Percentiles rank a stretch among this genome's conserved stretches.
These are phyloP conservation scores for Rhizopus sp. DNA, from an alignment of 371 early-diverging fungal species.

Conservation along the genomic window DNA sequence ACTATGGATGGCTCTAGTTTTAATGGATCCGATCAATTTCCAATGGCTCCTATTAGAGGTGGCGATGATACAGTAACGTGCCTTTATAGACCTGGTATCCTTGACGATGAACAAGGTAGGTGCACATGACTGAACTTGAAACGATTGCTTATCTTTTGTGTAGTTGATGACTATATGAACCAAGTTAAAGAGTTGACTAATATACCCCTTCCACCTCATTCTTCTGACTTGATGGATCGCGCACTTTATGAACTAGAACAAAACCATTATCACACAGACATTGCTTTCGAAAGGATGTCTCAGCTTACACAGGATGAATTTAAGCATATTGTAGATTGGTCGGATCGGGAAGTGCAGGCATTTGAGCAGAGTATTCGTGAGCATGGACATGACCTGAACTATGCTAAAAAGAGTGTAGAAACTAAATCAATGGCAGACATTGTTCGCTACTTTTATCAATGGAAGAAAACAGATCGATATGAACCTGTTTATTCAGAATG, in stretches of 20 bases:
- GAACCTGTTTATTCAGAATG: conserved; percentile 70
- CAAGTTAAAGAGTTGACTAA: conserved; percentile 37
- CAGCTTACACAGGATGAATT: conserved; percentile 55
- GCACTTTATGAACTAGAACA: conserved; percentile 62
- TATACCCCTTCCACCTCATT: conserved; percentile 45
- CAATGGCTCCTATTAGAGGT: conserved; percentile 38
- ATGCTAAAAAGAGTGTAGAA: conserved; percentile 51
- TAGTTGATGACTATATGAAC: conserved; percentile 55
- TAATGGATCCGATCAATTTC: neutral
- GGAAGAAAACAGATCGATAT: conserved; percentile 76
- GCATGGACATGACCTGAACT: conserved; percentile 73
- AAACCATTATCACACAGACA: conserved; percentile 56
- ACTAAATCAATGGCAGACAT: conserved; percentile 66
- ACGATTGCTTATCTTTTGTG: neutral
- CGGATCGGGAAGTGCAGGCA: conserved; percentile 52
- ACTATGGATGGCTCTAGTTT: neutral
- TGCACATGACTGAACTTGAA: neutral
- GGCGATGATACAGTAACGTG: conserved; percentile 51
- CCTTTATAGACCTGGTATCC: conserved; percentile 26
- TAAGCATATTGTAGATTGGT: conserved; percentile 61
- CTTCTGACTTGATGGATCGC: conserved; percentile 64
- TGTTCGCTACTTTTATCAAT: conserved; percentile 70
- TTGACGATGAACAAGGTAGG: conserved; percentile 6
- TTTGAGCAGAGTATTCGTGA: conserved; percentile 73
- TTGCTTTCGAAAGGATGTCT: conserved; percentile 56